Base-by-base conservation (phyloP, 225 moss, liverwort and hornwort species). In the Bryoerythrophyllum caledonicum region DNA sequence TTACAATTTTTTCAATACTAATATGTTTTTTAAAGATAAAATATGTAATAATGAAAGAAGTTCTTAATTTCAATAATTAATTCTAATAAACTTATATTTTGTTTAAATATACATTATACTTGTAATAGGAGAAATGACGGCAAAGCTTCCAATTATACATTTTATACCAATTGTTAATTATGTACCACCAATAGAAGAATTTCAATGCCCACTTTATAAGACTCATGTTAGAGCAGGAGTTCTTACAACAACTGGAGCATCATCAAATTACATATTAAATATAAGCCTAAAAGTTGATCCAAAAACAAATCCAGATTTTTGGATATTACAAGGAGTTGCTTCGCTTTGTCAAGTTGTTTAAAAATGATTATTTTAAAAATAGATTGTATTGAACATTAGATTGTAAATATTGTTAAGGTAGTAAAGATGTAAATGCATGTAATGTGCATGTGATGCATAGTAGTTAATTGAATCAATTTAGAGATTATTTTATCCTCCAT, bases 201-300 rank as follows among this genome's bases (percentile, higher is more conserved):
- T 91, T 16, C 94, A 97, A 32, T 97, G 96, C 57, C 96, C 96
- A 28, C 75, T 97, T 17, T 97, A 92, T 28, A 97, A 97, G 78
- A 97, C 96, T 1, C 96, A 97, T 80, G 81, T 94, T 1, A 72
- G 94, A 82, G 94, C 96, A 2, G 96, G 96, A 35, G 92, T 97
- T 10, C 30, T 97, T 8, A 97, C 96, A 21, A 97, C 96, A 0
- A 94, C 96, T 0, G 94, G 96, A 58, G 96, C 96, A 8, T 97
- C 96, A 11, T 97, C 96, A 0, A 97, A 97, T 53, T 97, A 94
- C n/a, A 89, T 97, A 48, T 37, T 97, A 23, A 92, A 94, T 4
- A 73, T 94, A 15, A 97, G 96, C 80, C 79, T 97, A 4, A 15
- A 63, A 24, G 86, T 97, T 58, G 90, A 94, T 70, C 90, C 94